A percentile compares a stretch with the other conserved stretches of the same genome.
These are phyloP conservation scores for Cantharellus cinnabarinus DNA, from an alignment of 768 basidiomycete species.

Conservation along the genomic window DNA sequence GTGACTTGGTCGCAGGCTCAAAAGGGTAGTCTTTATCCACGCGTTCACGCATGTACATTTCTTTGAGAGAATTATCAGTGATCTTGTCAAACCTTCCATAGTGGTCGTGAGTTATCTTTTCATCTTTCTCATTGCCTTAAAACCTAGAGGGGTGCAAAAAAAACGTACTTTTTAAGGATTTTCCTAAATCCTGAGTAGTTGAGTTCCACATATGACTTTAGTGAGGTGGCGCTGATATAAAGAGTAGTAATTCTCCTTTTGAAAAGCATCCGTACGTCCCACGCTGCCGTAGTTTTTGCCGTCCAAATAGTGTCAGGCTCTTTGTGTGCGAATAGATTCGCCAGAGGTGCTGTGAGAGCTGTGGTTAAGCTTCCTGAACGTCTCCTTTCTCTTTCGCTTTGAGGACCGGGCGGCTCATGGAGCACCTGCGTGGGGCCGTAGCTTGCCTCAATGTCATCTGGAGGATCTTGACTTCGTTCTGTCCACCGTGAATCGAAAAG, in stretches of 20 bases:
- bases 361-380: constrained; percentile 10
- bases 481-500: too few species aligned
- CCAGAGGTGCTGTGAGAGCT: constrained; percentile 17
- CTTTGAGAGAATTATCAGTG: constrained; percentile 54
- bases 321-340: constrained; percentile 24
- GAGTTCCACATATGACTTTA: constrained; percentile 75
- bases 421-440: not conserved
- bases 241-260: constrained; percentile 75
- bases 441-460: not conserved
- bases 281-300: constrained; percentile 56
- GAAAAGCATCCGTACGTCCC: constrained; percentile 64
- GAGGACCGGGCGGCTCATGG: too few species aligned
- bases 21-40: constrained; percentile 58
- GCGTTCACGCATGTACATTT: constrained; percentile 46
- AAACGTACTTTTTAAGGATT: constrained; percentile 74
- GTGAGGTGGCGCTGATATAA: constrained; percentile 53
- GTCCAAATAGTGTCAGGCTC: constrained; percentile 47
- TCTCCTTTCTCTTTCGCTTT: too few species aligned
- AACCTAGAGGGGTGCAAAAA: not conserved
- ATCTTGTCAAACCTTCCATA: constrained; percentile 76
- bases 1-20: constrained; percentile 36
- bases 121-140: not conserved
- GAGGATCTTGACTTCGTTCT: too few species aligned
- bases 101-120: not conserved
- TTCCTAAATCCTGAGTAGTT: constrained; percentile 90